Evolutionary conservation across 2,329 filamentous ascomycete genomes (phyloP).

Genomic region (Macrophomina tecta): DNA sequence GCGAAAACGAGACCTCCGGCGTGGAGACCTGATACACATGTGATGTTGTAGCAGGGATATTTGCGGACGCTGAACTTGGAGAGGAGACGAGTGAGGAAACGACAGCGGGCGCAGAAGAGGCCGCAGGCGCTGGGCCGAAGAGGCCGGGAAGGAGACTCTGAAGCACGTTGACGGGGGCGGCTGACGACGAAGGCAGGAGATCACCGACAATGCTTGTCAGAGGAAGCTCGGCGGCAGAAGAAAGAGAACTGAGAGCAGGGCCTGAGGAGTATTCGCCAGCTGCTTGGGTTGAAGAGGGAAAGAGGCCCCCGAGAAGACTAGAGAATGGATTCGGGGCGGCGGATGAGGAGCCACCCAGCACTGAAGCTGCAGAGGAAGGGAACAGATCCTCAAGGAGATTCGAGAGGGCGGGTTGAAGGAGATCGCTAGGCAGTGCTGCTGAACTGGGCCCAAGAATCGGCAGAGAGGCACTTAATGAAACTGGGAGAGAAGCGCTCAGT

Average conservation of each 20-base stretch:
- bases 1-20: neutral
- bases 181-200: neutral
- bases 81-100: neutral
- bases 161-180: neutral
- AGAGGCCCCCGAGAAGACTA: neutral
- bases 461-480: neutral
- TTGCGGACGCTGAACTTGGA: neutral
- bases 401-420: neutral
- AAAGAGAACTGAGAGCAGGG: neutral
- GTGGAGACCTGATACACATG: neutral
- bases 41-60: neutral
- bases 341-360: neutral
- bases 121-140: neutral
- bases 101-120: neutral
- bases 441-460: neutral
- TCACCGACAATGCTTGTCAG: neutral
- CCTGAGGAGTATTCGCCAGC: neutral
- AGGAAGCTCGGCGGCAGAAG: neutral
- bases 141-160: neutral
- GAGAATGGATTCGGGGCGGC: neutral
- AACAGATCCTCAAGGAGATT: neutral
- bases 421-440: neutral
- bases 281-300: neutral
- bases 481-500: neutral
- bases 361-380: neutral